Evolutionary conservation across 352 stramenopile species (phyloP).

Genomic region (Pythium diclinum): DNA sequence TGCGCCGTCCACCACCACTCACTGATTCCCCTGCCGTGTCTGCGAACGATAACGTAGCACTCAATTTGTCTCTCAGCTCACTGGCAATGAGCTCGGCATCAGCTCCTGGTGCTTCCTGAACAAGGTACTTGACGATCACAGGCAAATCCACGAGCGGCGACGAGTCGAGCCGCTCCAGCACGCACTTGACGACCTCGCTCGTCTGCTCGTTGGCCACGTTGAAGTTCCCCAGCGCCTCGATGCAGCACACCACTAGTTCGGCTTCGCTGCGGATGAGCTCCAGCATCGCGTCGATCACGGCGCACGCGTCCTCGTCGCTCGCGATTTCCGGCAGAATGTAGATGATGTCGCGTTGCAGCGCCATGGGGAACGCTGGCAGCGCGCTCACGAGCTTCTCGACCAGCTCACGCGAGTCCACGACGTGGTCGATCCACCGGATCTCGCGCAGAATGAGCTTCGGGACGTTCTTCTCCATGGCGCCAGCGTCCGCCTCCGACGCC

Average conservation of each 20-base stretch:
- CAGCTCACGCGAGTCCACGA: slow-evolving; percentile 43
- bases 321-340: slow-evolving; percentile 66
- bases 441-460: slow-evolving; percentile 65
- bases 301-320: slow-evolving; percentile 39
- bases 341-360: slow-evolving; percentile 60
- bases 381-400: slow-evolving; percentile 49
- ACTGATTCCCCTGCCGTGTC: slow-evolving; percentile 4
- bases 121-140: slow-evolving; percentile 60
- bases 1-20: not conserved
- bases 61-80: slow-evolving; percentile 50
- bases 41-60: slow-evolving; percentile 34
- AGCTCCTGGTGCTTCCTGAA: slow-evolving; percentile 39
- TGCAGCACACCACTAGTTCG: slow-evolving; percentile 46
- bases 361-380: slow-evolving; percentile 41
- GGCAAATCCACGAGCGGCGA: slow-evolving; percentile 46
- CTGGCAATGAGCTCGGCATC: slow-evolving; percentile 40
- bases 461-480: slow-evolving; percentile 46
- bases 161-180: slow-evolving; percentile 50
- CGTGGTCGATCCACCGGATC: slow-evolving; percentile 56
- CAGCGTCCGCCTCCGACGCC: slow-evolving; percentile 33
- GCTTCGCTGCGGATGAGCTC: slow-evolving; percentile 54
- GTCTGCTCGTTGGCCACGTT: slow-evolving; percentile 49
- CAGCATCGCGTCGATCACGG: slow-evolving; percentile 47
- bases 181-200: slow-evolving; percentile 32
- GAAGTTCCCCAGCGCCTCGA: slow-evolving; percentile 65